phyloP scores from a whole-genome alignment of 2,329 filamentous ascomycete species.

The Ustilaginoidea virens region DNA sequence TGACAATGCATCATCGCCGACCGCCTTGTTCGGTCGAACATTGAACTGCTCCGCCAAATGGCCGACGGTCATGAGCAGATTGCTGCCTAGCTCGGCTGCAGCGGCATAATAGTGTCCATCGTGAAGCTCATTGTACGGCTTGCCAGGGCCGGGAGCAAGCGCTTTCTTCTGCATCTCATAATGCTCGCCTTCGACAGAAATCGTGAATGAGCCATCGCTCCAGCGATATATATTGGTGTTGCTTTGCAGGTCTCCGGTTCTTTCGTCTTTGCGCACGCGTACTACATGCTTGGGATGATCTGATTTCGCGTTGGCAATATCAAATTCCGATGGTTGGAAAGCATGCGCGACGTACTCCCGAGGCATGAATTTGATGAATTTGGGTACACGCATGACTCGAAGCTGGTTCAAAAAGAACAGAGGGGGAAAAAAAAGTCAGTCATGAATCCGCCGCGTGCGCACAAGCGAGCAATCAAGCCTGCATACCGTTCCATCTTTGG shows the following conservation, averaged over 20 bases:
- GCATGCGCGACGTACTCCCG: conserved; percentile 49
- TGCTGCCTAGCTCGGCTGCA: conserved; percentile 52
- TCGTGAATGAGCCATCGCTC: conserved; percentile 64
- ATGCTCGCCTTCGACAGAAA: conserved; percentile 61
- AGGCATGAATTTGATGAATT: conserved; percentile 56
- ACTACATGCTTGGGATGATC: conserved; percentile 47
- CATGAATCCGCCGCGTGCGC: too few relatives aligned
- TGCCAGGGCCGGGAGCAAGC: conserved; percentile 45
- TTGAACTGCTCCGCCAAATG: conserved; percentile 61
- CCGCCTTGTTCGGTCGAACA: conserved; percentile 49
- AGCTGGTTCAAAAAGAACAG: conserved; percentile 27
- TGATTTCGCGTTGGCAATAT: conserved; percentile 36
- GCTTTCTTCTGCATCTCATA: conserved; percentile 59
- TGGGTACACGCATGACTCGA: conserved; percentile 54
- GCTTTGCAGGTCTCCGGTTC: conserved; percentile 52
- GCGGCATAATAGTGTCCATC: conserved; percentile 67
- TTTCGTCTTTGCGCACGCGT: conserved; percentile 52
- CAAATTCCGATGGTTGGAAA: conserved; percentile 45
- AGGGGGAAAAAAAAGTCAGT: too few relatives aligned
- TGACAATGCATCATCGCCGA: conserved; percentile 57
- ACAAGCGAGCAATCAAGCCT: neutral
- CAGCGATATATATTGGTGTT: conserved; percentile 62
- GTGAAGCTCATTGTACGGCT: conserved; percentile 48
- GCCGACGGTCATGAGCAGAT: conserved; percentile 56
- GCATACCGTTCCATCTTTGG: conserved; percentile 54